Evolutionary conservation across 2,329 filamentous ascomycete genomes (phyloP), one percentile per base, ranked within the genome.

Genomic region (Capronia epimyces): DNA sequence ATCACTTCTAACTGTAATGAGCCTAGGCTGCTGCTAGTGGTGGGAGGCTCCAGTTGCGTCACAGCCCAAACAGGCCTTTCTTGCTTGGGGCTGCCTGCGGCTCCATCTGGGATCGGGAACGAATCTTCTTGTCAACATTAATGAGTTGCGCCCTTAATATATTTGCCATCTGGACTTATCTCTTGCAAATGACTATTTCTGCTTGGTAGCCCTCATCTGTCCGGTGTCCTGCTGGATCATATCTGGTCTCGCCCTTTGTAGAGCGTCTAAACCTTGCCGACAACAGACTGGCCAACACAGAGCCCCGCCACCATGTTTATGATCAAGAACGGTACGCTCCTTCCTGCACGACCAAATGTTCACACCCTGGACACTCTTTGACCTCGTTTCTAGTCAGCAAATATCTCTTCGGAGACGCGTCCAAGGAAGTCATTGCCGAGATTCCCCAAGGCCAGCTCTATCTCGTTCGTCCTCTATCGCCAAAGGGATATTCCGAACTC

Each of bases 401-500:
- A 72, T 84, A 93, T 65, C 83, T 97, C 66, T 97, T 97, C 68
- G 83, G 84, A 59, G 89, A 94, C 68, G 81, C 81, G 64, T 88
- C 83, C 67, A 91, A 96, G 69, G 90, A 97, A 74, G 86, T 89
- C 42, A 82, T 98, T 66, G 89, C 95, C 71, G 90, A 97, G 67
- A 84, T 98, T 37, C 83, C 90, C 13, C 89, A 97, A 70, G 93
- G 93, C 66, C 90, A 97, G 70, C 87, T 98, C 39, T 98, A 96
- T 70, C 85, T 98, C 61, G 93, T 98, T 63, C 87, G 93, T 63
- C 93, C 93, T 9, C 81, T 89, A 43, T 97, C 91, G 6, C 89
- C 91, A 50, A 98, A 98, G 70, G 93, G 93, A 60, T 97, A 96
- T 69, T 96, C 91, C 1, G 93, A 98, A 71, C 89, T 97, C 66